These are phyloP conservation scores for Trichophyton rubrum DNA, from an alignment of 2,329 filamentous ascomycete genomes.

Conservation along the genomic window DNA sequence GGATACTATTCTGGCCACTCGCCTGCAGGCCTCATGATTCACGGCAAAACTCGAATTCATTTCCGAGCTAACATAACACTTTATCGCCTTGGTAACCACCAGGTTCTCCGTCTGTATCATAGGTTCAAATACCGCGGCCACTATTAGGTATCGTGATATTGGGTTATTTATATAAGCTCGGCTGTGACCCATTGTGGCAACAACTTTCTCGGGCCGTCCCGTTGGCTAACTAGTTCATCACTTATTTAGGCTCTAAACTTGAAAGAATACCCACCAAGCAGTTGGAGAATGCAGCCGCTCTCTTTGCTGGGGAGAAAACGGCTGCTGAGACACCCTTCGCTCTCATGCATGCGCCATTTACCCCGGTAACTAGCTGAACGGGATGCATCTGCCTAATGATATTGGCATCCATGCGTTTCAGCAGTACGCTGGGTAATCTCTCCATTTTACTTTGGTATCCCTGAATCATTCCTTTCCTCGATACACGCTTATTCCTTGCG, in stretches of 20 bases:
- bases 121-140: too few species aligned
- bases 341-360: not conserved
- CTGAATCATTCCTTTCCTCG: not conserved
- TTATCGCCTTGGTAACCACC: too few species aligned
- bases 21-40: too few species aligned
- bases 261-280: not conserved
- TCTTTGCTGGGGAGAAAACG: not conserved
- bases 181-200: too few species aligned
- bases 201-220: not conserved
- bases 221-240: not conserved
- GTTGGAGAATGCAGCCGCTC: not conserved
- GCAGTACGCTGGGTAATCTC: not conserved
- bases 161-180: too few species aligned
- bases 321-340: not conserved
- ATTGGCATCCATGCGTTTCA: not conserved
- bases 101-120: too few species aligned
- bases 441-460: not conserved
- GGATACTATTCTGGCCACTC: not conserved
- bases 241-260: not conserved
- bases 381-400: not conserved
- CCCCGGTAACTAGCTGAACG: not conserved
- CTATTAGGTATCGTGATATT: too few species aligned
- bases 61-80: too few species aligned
- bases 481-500: not conserved
- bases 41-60: too few species aligned